Evolutionary conservation across 108 stramenopile species (phyloP), one percentile per base, ranked within the genome.

Genomic region (Fragilaria crotonensis): DNA sequence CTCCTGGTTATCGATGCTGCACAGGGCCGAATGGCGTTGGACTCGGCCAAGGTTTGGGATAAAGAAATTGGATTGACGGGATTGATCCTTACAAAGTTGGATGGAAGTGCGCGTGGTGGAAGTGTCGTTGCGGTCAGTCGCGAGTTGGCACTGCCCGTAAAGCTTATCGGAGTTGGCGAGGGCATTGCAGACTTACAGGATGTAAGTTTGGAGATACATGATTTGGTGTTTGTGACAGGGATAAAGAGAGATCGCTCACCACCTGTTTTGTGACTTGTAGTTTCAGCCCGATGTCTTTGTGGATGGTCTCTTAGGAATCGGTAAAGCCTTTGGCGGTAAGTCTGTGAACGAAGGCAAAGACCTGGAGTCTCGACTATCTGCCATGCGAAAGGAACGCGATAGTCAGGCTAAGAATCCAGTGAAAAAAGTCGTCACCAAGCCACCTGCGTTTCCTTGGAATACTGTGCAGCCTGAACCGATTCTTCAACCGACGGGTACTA

Each of bases 121-220:
- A 92, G 90, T 67, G 92, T 95, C 5, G 92, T 95, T 20, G 87
- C 90, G 9, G 78, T 95, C 14, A 90, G 81, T 50, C 70, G 85
- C 41, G 96, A 97, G 52, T 73, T 97, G 31, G 73, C 81, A 55
- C 76, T 97, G 27, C 95, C 96, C 17, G 95, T 97, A n/a, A 97
- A 97, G 68, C 73, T 97, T 23, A 82, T 97, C 28, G 96, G 96
- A 25, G 95, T 97, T 22, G 96, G 96, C 41, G 96, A 97, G 71
- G 81, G 82, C 25, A 78, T 92, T 44, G 78, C 85, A 33, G 90
- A 92, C 72, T 66, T 92, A 51, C 72, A 72, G 49, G 90, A 92
- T 76, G 88, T 89, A 76, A 81, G 87, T 81, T 25, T 17, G 19
- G 29, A 54, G 9, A 25, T 11, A 55, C 5, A 7, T 22, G 52